These are phyloP conservation scores for Cinchona pubescens DNA, from an alignment of 257 asterid species.

Conservation along the genomic window DNA sequence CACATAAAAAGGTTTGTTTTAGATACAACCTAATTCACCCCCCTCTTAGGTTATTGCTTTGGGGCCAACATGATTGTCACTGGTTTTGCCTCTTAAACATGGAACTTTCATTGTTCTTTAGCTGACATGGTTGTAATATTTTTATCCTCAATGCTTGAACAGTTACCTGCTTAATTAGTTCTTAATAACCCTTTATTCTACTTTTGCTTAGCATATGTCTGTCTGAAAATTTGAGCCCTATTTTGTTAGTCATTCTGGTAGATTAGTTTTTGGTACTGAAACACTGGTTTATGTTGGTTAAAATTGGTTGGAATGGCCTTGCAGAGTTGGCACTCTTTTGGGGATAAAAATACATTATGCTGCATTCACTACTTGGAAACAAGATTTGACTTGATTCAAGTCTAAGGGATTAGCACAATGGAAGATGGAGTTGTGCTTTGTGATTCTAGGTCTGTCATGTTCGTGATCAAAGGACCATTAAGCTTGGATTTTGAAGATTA, in stretches of 20 bases:
- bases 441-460: conserved; percentile 20
- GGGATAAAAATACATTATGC: conserved; percentile 4
- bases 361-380: conserved; percentile 7
- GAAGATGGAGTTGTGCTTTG: conserved; percentile 30
- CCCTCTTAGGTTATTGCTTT: no score
- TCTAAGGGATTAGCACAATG: conserved; percentile 3
- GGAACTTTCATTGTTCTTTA: not conserved
- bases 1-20: no score
- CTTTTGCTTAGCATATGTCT: not conserved
- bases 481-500: no score
- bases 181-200: not conserved
- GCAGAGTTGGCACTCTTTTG: conserved; percentile 3
- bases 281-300: not conserved
- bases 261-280: not conserved
- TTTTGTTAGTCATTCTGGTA: not conserved
- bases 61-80: no score
- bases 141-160: not conserved
- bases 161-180: not conserved
- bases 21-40: no score
- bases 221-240: not conserved
- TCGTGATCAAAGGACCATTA: no score
- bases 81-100: not conserved
- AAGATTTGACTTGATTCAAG: conserved; percentile 14
- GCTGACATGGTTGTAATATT: not conserved
- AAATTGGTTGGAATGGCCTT: conserved; percentile 1